Evolutionary conservation across 2,329 filamentous ascomycete genomes (phyloP).

Genomic region (Harringtonia lauricola): DNA sequence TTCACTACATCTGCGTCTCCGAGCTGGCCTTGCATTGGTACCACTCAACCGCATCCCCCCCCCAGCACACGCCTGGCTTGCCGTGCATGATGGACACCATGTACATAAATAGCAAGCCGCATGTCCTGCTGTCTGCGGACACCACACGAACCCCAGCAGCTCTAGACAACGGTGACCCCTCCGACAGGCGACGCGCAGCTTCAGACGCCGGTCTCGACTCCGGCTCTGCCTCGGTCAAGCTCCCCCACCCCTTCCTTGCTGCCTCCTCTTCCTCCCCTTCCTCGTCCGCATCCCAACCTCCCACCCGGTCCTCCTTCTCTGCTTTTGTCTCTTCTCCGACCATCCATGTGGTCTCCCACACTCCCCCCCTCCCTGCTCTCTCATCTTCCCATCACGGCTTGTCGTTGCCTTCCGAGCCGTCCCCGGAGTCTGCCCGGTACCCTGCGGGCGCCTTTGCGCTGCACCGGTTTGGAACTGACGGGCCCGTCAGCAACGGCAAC

Average conservation of each 20-base stretch:
- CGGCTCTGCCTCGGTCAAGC: not conserved
- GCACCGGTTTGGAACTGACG: not conserved
- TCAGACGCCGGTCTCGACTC: conserved; percentile 7
- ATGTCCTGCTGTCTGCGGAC: conserved; percentile 7
- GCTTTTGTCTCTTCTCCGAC: not conserved
- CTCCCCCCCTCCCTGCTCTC: not conserved
- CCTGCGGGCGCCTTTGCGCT: not conserved
- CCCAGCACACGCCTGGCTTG: conserved; percentile 4
- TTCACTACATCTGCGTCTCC: conserved; percentile 7
- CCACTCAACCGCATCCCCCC: conserved; percentile 8
- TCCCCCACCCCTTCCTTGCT: not conserved
- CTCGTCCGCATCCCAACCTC: too few relatives aligned
- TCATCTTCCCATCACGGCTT: not conserved
- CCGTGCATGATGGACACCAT: conserved; percentile 11
- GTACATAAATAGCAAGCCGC: conserved; percentile 15
- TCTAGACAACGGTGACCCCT: not conserved
- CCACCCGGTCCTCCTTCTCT: not conserved
- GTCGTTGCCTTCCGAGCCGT: not conserved
- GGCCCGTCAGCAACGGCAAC: not conserved
- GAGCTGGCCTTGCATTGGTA: conserved; percentile 14
- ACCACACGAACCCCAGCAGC: conserved; percentile 1
- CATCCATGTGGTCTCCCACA: not conserved
- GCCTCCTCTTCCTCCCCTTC: not conserved
- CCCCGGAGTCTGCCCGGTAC: not conserved
- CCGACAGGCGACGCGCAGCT: conserved; percentile 4